A percentile compares a stretch with the other conserved stretches of the same genome.
Evolutionary conservation across 257 asterid genomes (phyloP).

Genomic region (Anisodus tanguticus): DNA sequence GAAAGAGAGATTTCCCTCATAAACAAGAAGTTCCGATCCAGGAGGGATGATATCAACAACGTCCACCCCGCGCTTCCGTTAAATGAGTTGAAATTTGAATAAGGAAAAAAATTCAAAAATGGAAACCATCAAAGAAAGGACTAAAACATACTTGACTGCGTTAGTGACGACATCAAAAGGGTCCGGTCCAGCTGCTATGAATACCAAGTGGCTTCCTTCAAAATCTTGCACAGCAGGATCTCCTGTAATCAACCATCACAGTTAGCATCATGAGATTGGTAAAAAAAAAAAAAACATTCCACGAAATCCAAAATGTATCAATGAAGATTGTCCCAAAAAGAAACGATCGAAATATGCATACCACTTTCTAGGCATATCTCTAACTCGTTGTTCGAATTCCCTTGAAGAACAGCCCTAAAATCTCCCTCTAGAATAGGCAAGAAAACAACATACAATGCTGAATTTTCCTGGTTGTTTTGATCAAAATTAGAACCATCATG

Average conservation of each 20-base stretch:
- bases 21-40: too few species aligned
- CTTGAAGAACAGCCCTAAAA: constrained; percentile 94
- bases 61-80: too few species aligned
- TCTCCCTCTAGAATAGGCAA: constrained; percentile 92
- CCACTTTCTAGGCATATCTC: constrained; percentile 96
- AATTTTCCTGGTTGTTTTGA: constrained; percentile 44
- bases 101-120: constrained; percentile 15
- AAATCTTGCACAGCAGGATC: constrained; percentile 88
- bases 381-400: constrained; percentile 71
- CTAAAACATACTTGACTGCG: constrained; percentile 75
- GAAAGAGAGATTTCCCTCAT: too few species aligned
- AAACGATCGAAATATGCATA: constrained; percentile 33
- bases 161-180: constrained; percentile 87
- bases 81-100: background rate
- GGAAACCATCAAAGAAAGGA: constrained; percentile 8
- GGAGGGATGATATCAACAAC: too few species aligned
- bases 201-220: constrained; percentile 84
- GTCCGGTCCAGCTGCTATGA: constrained; percentile 88
- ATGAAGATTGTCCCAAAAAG: background rate
- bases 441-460: constrained; percentile 65
- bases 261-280: constrained; percentile 3
- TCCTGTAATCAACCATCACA: constrained; percentile 50
- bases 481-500: constrained; percentile 56
- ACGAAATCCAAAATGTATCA: background rate
- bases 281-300: constrained; percentile 9